Percentiles rank a stretch among this genome's conserved stretches.
Evolutionary conservation across 371 early-diverging fungal species (phyloP).

Genomic region (Amoeboaphelidium protococcarum): DNA sequence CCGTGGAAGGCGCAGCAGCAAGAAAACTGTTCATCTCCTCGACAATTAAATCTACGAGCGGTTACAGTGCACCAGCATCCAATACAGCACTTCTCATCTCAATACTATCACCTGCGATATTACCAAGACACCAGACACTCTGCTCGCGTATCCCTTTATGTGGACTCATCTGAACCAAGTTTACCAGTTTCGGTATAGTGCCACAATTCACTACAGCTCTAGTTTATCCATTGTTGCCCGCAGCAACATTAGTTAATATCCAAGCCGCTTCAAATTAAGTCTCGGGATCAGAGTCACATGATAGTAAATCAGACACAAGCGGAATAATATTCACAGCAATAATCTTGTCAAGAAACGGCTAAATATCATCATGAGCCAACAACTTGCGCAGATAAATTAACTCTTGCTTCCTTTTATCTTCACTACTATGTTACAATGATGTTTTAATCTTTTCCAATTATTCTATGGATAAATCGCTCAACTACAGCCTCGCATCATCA

Average conservation of each 20-base stretch:
- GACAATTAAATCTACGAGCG: conserved; percentile 6
- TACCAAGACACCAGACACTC: conserved; percentile 25
- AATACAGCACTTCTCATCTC: conserved; percentile 14
- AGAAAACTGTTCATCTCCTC: neutral
- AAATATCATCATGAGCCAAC: neutral
- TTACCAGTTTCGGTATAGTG: conserved; percentile 10
- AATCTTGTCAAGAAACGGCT: conserved; percentile 6
- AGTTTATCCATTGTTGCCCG: conserved; percentile 21
- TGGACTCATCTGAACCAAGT: conserved; percentile 8
- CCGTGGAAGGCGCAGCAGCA: too few relatives aligned
- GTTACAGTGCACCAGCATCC: conserved; percentile 10
- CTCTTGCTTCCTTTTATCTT: neutral
- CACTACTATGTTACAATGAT: neutral
- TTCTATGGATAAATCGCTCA: too few relatives aligned
- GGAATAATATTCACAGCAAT: conserved; percentile 13
- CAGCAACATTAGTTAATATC: conserved; percentile 27
- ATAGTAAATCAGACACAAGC: conserved; percentile 8
- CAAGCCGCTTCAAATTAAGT: conserved; percentile 21
- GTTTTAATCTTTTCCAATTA: neutral
- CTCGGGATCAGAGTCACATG: conserved; percentile 2
- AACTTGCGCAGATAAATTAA: neutral
- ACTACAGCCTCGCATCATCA: too few relatives aligned
- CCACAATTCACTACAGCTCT: conserved; percentile 10
- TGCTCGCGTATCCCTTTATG: conserved; percentile 16
- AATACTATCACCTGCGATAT: conserved; percentile 25